A percentile compares a stretch with the other conserved stretches of the same genome.
phyloP scores from a whole-genome alignment of 306 rosid species.

The Rubus idaeus region DNA sequence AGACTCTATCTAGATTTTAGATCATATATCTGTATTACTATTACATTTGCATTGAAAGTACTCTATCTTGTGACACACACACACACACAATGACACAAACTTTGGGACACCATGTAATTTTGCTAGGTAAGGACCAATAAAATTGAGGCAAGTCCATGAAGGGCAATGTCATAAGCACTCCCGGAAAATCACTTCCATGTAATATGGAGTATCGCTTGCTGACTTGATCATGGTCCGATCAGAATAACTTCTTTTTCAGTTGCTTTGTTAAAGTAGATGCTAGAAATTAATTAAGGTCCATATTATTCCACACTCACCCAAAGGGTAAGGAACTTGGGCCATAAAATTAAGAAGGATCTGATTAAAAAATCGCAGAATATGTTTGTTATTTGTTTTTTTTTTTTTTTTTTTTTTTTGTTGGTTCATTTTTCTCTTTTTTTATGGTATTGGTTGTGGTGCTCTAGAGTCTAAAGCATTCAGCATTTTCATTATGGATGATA shows the following conservation, averaged over 20 bases:
- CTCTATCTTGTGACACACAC: background rate
- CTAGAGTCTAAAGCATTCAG: background rate
- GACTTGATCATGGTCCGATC: background rate
- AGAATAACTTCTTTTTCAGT: background rate
- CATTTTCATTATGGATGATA: background rate
- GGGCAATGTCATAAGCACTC: too few relatives aligned
- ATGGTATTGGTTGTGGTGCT: slow-evolving; percentile 25
- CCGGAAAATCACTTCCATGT: too few relatives aligned
- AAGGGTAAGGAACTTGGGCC: slow-evolving; percentile 20
- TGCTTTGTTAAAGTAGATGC: slow-evolving; percentile 30
- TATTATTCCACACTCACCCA: slow-evolving; percentile 28
- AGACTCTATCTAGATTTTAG: too few relatives aligned
- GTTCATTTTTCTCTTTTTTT: too few relatives aligned
- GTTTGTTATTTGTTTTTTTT: too few relatives aligned
- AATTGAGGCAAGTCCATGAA: background rate
- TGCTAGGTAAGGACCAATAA: background rate
- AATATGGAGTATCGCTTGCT: background rate
- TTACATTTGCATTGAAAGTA: too few relatives aligned
- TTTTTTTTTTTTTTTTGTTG: too few relatives aligned
- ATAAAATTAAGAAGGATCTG: slow-evolving; percentile 16
- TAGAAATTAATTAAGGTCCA: slow-evolving; percentile 5
- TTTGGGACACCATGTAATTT: too few relatives aligned
- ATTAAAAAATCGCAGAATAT: background rate
- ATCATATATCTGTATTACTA: too few relatives aligned
- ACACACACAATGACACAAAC: background rate